phyloP scores from a whole-genome alignment of 192 early-diverging fungal genomes.

The Rhizoclosmatium globosum region DNA sequence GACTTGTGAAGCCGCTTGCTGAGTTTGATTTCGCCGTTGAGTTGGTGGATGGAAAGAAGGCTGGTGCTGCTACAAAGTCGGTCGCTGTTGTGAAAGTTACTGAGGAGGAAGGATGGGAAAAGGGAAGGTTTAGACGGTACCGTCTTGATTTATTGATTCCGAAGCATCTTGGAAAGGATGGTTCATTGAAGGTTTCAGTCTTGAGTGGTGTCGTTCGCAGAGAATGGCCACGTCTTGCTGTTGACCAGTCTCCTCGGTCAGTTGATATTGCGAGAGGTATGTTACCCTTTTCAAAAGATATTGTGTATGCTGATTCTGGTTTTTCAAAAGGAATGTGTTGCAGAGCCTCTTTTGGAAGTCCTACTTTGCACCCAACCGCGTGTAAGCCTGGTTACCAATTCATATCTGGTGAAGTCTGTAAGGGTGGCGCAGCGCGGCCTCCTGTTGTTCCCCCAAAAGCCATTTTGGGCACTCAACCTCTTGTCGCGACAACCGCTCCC shows the following conservation, averaged over 20 bases:
- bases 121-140: background rate
- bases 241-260: background rate
- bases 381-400: constrained; percentile 12
- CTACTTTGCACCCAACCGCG: background rate
- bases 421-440: no score
- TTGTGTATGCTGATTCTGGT: background rate
- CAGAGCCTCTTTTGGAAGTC: background rate
- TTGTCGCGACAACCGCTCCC: background rate
- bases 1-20: background rate
- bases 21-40: background rate
- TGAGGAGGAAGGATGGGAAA: background rate
- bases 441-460: background rate
- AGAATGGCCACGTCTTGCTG: constrained; percentile 2
- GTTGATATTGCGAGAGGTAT: background rate
- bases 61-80: background rate
- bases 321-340: constrained; percentile 9
- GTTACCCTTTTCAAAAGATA: background rate
- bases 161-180: background rate
- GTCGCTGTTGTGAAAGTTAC: background rate
- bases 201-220: background rate
- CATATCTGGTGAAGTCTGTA: background rate
- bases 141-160: background rate
- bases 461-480: background rate
- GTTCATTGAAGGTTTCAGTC: background rate
- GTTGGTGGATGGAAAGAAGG: background rate